A percentile compares a stretch with the other conserved stretches of the same genome.
These are phyloP conservation scores for Kurtzmaniella quercitrusa DNA, from an alignment of 1,139 yeast species.

Conservation along the genomic window DNA sequence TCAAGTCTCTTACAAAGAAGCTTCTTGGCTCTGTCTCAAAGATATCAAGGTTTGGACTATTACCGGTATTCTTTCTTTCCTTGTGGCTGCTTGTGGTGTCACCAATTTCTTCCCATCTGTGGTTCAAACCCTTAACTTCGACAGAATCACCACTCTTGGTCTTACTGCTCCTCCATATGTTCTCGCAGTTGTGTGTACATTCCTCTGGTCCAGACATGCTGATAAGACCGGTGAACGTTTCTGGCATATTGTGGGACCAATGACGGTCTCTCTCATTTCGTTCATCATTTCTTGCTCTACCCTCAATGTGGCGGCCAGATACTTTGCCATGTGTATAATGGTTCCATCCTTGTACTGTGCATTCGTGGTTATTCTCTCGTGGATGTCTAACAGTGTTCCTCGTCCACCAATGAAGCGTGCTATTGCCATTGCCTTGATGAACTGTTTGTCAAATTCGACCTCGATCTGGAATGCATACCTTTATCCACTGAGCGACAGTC, in stretches of 20 bases:
- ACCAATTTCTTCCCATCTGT: slow-evolving; percentile 62
- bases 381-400: slow-evolving; percentile 53
- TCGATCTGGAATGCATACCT: slow-evolving; percentile 53
- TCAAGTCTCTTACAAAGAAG: slow-evolving; percentile 30
- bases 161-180: slow-evolving; percentile 61
- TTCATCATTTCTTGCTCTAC: slow-evolving; percentile 55
- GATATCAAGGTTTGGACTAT: slow-evolving; percentile 47
- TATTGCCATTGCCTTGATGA: slow-evolving; percentile 49
- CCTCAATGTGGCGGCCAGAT: slow-evolving; percentile 54
- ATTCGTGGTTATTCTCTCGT: slow-evolving; percentile 50
- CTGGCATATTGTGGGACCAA: slow-evolving; percentile 47
- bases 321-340: slow-evolving; percentile 61
- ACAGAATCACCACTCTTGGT: slow-evolving; percentile 46
- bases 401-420: slow-evolving; percentile 55
- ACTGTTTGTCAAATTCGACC: slow-evolving; percentile 49
- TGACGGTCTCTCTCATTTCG: slow-evolving; percentile 40
- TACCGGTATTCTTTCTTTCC: slow-evolving; percentile 42
- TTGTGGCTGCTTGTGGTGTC: slow-evolving; percentile 57
- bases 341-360: slow-evolving; percentile 56
- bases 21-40: slow-evolving; percentile 35
- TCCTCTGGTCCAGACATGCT: slow-evolving; percentile 54
- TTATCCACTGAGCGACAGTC: slow-evolving; percentile 39
- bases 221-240: slow-evolving; percentile 56
- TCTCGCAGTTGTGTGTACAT: slow-evolving; percentile 51
- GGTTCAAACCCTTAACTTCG: slow-evolving; percentile 50